These are phyloP conservation scores for Patellaria atrata DNA, from an alignment of 495 filamentous ascomycete genomes.

Conservation along the genomic window DNA sequence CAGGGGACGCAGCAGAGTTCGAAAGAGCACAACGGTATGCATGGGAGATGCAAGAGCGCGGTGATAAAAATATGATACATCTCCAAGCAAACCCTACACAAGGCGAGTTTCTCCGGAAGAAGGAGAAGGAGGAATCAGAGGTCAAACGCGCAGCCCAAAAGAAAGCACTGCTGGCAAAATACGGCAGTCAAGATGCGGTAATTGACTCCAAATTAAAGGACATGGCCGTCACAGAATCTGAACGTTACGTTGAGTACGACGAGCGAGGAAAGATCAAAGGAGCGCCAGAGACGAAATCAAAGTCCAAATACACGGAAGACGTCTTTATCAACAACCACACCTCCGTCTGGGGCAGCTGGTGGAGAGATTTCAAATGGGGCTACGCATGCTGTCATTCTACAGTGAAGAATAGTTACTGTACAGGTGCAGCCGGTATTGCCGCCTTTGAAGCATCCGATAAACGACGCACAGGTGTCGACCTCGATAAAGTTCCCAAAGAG, in stretches of 20 bases:
- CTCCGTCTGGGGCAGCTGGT: constrained; percentile 94
- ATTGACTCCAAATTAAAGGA: constrained; percentile 48
- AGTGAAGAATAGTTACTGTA: constrained; percentile 94
- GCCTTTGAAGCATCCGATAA: constrained; percentile 56
- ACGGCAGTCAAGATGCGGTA: constrained; percentile 59
- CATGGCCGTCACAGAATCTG: constrained; percentile 57
- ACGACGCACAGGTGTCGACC: constrained; percentile 36
- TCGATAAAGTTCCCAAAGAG: constrained; percentile 21
- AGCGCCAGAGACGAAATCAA: constrained; percentile 54
- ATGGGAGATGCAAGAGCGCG: constrained; percentile 84
- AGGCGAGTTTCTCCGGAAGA: constrained; percentile 69
- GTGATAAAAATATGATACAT: constrained; percentile 60
- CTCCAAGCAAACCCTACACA: constrained; percentile 93
- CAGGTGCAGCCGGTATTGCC: constrained; percentile 66
- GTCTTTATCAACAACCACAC: constrained; percentile 81
- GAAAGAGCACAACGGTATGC: constrained; percentile 79
- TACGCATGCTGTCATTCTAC: constrained; percentile 90
- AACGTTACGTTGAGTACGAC: constrained; percentile 92
- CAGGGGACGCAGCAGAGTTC: constrained; percentile 90
- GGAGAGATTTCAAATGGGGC: constrained; percentile 91
- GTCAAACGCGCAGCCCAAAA: constrained; percentile 50
- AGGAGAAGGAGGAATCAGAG: constrained; percentile 55
- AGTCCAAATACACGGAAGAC: constrained; percentile 85
- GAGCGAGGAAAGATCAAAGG: constrained; percentile 81
- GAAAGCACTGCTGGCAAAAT: constrained; percentile 67